Conservation (phyloP, 2,329 filamentous ascomycete species). For the Hypoxylon sp. region DNA sequence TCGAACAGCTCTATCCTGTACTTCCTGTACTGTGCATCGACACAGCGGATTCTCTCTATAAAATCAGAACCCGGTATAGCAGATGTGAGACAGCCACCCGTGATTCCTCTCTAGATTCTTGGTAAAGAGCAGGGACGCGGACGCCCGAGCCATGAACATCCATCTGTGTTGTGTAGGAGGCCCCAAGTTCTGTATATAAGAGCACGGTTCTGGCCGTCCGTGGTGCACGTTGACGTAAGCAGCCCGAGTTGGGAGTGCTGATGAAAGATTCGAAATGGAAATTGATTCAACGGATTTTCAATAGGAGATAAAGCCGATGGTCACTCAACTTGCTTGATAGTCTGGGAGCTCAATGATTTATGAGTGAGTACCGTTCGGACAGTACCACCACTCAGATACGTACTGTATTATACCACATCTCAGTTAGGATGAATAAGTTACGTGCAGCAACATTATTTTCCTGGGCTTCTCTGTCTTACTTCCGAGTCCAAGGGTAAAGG, state of each 20-base stretch:
- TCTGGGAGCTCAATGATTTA: not conserved
- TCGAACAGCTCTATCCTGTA: slow-evolving; percentile 3
- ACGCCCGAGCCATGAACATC: slow-evolving; percentile 2
- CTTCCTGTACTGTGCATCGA: not conserved
- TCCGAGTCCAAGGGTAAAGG: slow-evolving; percentile 3
- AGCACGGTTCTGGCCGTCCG: not conserved
- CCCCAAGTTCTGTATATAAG: slow-evolving; percentile 8
- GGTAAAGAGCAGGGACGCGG: slow-evolving; percentile 3
- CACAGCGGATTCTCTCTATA: not conserved
- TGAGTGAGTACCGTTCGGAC: slow-evolving; percentile 4
- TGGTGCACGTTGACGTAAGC: not conserved
- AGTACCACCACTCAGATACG: slow-evolving; percentile 5
- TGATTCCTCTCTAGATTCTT: not conserved
- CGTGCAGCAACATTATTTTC: not conserved
- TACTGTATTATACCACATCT: not conserved
- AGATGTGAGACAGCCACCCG: slow-evolving; percentile 8
- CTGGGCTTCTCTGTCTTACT: slow-evolving; percentile 1
- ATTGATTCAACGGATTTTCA: not conserved
- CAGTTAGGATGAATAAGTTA: no score
- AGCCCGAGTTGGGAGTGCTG: not conserved
- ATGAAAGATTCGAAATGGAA: not conserved
- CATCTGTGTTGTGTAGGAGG: not conserved
- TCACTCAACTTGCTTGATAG: not conserved
- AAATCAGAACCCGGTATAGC: slow-evolving; percentile 8
- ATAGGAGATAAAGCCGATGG: not conserved